Conservation (phyloP, 345 rosid species). For the Aethionema arabicum region DNA sequence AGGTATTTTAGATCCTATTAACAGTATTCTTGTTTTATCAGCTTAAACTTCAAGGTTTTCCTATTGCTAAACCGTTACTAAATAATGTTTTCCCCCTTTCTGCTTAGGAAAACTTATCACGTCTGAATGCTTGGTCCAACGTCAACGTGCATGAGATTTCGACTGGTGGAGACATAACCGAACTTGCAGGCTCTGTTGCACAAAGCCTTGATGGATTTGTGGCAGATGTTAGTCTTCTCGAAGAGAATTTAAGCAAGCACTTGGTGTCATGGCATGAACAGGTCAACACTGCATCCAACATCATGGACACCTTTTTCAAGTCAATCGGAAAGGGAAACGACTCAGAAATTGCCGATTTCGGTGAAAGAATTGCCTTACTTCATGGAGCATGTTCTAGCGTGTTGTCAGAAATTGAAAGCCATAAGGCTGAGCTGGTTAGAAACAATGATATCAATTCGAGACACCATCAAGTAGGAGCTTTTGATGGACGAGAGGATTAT, state of each 20-base stretch:
- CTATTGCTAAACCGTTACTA: slow-evolving; percentile 21
- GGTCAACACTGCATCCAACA: slow-evolving; percentile 46
- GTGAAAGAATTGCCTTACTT: slow-evolving; percentile 55
- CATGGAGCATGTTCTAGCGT: slow-evolving; percentile 63
- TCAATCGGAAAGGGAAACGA: slow-evolving; percentile 52
- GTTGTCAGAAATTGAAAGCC: slow-evolving; percentile 64
- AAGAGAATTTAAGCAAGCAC: slow-evolving; percentile 53
- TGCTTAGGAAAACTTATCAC: slow-evolving; percentile 50
- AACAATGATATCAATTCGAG: slow-evolving; percentile 38
- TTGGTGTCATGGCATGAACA: slow-evolving; percentile 49
- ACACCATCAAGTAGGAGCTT: slow-evolving; percentile 36
- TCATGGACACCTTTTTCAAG: slow-evolving; percentile 43
- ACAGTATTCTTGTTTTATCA: neutral
- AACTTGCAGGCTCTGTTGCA: slow-evolving; percentile 46
- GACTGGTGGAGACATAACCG: slow-evolving; percentile 40
- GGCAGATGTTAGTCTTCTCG: slow-evolving; percentile 43
- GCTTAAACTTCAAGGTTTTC: slow-evolving; percentile 12
- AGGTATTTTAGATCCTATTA: slow-evolving; percentile 44
- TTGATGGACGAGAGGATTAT: slow-evolving; percentile 28
- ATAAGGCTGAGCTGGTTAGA: slow-evolving; percentile 46
- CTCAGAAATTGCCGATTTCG: slow-evolving; percentile 48
- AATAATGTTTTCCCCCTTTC: slow-evolving; percentile 18
- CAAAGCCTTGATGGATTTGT: slow-evolving; percentile 54
- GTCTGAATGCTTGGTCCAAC: slow-evolving; percentile 44
- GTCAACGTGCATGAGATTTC: slow-evolving; percentile 41